A percentile compares a stretch with the other conserved stretches of the same genome.
Conservation (phyloP, 2,329 filamentous ascomycete species). For the Ophiostoma quercus region DNA sequence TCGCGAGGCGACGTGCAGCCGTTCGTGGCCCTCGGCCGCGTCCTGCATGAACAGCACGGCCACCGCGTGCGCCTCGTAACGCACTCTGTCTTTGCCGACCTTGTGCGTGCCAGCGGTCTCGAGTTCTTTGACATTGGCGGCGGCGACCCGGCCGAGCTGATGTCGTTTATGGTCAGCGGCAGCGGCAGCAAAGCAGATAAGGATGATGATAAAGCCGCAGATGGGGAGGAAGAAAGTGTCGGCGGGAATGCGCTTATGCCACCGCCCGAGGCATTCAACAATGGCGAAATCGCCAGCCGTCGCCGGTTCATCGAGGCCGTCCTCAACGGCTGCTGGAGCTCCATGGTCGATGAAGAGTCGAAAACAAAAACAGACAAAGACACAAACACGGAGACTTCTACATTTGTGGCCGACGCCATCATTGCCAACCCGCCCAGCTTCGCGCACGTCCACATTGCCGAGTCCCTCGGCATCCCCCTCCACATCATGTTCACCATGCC, state of each 20-base stretch:
- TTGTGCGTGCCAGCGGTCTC: constrained; percentile 62
- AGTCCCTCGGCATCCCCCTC: constrained; percentile 58
- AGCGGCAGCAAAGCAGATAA: constrained; percentile 33
- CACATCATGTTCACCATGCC: constrained; percentile 67
- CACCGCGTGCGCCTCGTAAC: constrained; percentile 71
- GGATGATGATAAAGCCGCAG: neutral
- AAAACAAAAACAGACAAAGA: neutral
- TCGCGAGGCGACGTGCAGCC: constrained; percentile 72
- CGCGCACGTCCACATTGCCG: constrained; percentile 60
- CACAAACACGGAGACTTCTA: neutral
- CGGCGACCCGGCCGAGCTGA: constrained; percentile 67
- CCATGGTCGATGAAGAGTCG: constrained; percentile 32
- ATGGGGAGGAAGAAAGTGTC: neutral
- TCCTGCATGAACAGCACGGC: constrained; percentile 58
- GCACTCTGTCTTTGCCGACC: constrained; percentile 61
- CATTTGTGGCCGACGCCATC: constrained; percentile 62
- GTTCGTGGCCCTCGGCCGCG: constrained; percentile 64
- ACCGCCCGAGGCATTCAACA: constrained; percentile 68
- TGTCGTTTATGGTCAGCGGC: constrained; percentile 85
- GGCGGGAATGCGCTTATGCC: constrained; percentile 65
- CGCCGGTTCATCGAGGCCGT: constrained; percentile 72
- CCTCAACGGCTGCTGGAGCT: constrained; percentile 79
- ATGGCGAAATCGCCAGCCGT: constrained; percentile 69
- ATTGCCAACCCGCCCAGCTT: constrained; percentile 63
- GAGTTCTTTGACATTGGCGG: constrained; percentile 70